phyloP scores from a whole-genome alignment of 495 filamentous ascomycete genomes.

The Penicillium diatomitis region DNA sequence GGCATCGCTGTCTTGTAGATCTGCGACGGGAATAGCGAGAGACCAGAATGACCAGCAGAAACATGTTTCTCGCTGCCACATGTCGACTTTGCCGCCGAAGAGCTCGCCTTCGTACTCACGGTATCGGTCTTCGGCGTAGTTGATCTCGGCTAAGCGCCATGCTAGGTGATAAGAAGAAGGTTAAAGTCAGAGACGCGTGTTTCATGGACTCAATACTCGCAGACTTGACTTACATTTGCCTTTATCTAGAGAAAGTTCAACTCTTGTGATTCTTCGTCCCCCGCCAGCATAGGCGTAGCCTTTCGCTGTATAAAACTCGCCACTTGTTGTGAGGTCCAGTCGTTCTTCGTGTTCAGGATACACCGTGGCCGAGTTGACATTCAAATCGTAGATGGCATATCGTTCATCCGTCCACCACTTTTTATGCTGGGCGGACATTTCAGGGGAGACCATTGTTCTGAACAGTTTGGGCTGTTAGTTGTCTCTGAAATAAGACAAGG shows the following conservation, averaged over 20 bases:
- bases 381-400: constrained; percentile 93
- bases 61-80: constrained; percentile 70
- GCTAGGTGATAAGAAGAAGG: constrained; percentile 24
- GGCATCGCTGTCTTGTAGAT: constrained; percentile 56
- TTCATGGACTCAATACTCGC: background rate
- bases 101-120: constrained; percentile 57
- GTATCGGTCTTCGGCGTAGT: constrained; percentile 84
- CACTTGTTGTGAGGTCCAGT: constrained; percentile 41
- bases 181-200: too few relatives aligned
- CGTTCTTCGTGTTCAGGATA: constrained; percentile 77
- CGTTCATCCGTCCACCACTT: constrained; percentile 85
- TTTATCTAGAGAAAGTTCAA: constrained; percentile 76
- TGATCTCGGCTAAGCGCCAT: constrained; percentile 74
- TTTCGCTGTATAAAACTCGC: constrained; percentile 51
- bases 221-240: constrained; percentile 7
- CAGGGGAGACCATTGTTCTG: constrained; percentile 72
- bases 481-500: background rate
- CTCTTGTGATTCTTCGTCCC: constrained; percentile 72
- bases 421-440: constrained; percentile 64
- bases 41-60: constrained; percentile 98
- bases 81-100: constrained; percentile 72
- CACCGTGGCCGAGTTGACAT: constrained; percentile 74
- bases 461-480: constrained; percentile 1
- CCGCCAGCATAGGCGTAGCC: constrained; percentile 92
- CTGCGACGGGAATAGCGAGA: constrained; percentile 54